Evolutionary conservation across 1,284 basidiomycete genomes (phyloP), one percentile per base, ranked within the genome.

Genomic region (Puccinia polysora): DNA sequence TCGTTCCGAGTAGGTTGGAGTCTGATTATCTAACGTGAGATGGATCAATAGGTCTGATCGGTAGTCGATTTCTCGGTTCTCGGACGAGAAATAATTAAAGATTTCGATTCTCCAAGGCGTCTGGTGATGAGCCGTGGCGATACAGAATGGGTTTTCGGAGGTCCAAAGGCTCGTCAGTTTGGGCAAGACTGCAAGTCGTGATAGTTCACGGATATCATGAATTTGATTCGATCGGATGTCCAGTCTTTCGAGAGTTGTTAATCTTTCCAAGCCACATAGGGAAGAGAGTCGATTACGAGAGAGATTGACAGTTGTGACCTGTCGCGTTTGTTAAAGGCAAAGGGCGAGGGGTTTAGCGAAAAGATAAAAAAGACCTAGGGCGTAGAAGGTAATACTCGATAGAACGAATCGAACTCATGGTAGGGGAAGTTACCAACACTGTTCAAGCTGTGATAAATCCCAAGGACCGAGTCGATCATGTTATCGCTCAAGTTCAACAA

Each of bases 381-480:
- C n/a, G n/a, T n/a, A n/a, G n/a, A n/a, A n/a, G n/a, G n/a, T n/a
- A n/a, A n/a, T n/a, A n/a, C n/a, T n/a, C n/a, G n/a, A n/a, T n/a
- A n/a, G n/a, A n/a, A n/a, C n/a, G n/a, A n/a, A n/a, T n/a, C n/a
- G n/a, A n/a, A n/a, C n/a, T n/a, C n/a, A n/a, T n/a, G n/a, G n/a
- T n/a, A n/a, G n/a, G n/a, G n/a, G n/a, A n/a, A n/a, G 47, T 62
- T 34, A 65, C 64, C 34, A n/a, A 94, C 83, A 74, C 88, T 87
- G 2, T 90, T 89, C n/a, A 95, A 84, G 1, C 72, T 75, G 40
- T 85, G 85, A 77, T 91, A 89, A 63, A 94, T 92, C 32, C 89
- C 90, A 2, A 94, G 84, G 18, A 97, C 89, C 5, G 93, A 94
- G 77, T 95, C 92, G 76, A 98, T 93, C 85, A 97, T 89, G 82